These are phyloP conservation scores for Leavenworthia alabamica DNA, from an alignment of 345 rosid species.

Conservation along the genomic window DNA sequence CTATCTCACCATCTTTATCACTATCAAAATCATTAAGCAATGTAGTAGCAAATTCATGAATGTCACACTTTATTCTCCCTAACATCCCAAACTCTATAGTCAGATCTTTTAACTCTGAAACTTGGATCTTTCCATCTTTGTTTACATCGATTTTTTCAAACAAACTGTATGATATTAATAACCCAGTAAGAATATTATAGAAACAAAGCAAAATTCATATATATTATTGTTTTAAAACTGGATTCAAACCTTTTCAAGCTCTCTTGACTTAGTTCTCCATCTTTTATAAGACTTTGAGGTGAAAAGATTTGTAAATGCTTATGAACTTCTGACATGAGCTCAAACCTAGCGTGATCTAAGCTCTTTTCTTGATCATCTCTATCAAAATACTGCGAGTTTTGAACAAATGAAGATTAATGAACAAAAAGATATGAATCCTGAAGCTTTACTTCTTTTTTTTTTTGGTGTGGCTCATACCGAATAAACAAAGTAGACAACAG, in stretches of 20 bases:
- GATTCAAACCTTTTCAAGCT: slow-evolving; percentile 18
- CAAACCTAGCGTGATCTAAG: slow-evolving; percentile 20
- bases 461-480: slow-evolving; percentile 6
- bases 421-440: too few relatives aligned
- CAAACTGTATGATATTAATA: background rate
- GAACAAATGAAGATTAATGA: background rate
- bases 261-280: slow-evolving; percentile 16
- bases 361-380: slow-evolving; percentile 10
- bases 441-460: too few relatives aligned
- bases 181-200: too few relatives aligned
- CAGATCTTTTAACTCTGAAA: slow-evolving; percentile 1
- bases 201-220: too few relatives aligned
- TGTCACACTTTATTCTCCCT: slow-evolving; percentile 15
- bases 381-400: slow-evolving; percentile 16
- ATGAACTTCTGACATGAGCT: slow-evolving; percentile 22
- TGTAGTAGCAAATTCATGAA: background rate
- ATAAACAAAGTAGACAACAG: slow-evolving; percentile 18
- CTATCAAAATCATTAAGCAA: slow-evolving; percentile 1
- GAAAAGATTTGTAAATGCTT: slow-evolving; percentile 12
- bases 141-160: slow-evolving; percentile 6
- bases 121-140: slow-evolving; percentile 11
- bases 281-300: slow-evolving; percentile 4
- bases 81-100: slow-evolving; percentile 8
- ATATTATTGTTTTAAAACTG: too few relatives aligned
- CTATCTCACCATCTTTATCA: background rate